Percentiles rank a stretch among this genome's conserved stretches.
phyloP scores from a whole-genome alignment of 768 basidiomycete species.

The Auricularia sp. region DNA sequence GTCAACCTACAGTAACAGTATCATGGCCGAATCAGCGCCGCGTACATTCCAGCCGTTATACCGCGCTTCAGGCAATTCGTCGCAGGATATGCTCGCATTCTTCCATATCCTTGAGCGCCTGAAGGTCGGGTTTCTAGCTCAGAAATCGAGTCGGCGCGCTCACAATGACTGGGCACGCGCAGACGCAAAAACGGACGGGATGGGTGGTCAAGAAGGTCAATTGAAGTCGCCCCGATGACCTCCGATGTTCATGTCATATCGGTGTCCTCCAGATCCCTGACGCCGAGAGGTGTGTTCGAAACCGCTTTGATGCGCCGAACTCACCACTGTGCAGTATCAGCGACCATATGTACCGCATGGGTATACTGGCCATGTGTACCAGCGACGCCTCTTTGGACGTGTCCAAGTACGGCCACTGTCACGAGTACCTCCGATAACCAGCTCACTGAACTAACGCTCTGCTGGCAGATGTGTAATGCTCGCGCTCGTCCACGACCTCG shows the following conservation, averaged over 20 bases:
- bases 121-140: slow-evolving; percentile 46
- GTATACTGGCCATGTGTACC: slow-evolving; percentile 80
- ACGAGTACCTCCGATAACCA: too few species aligned
- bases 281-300: slow-evolving; percentile 59
- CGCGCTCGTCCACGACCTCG: slow-evolving; percentile 87
- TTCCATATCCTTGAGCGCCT: slow-evolving; percentile 82
- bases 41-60: slow-evolving; percentile 2
- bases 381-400: slow-evolving; percentile 65
- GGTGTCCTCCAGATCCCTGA: slow-evolving; percentile 49
- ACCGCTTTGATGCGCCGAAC: neutral
- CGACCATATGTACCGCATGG: slow-evolving; percentile 98
- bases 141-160: neutral
- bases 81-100: slow-evolving; percentile 72
- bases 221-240: neutral
- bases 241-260: neutral
- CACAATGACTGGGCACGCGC: neutral
- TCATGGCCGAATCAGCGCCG: neutral
- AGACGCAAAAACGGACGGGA: slow-evolving; percentile 94
- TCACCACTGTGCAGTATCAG: slow-evolving; percentile 49
- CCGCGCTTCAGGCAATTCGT: slow-evolving; percentile 29
- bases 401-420: slow-evolving; percentile 44
- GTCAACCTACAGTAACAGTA: too few species aligned
- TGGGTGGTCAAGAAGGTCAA: slow-evolving; percentile 77
- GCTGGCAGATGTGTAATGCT: slow-evolving; percentile 69
- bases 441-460: neutral